These are phyloP conservation scores for Schoenoplectus triqueter DNA, from an alignment of 202 grass and related monocot genomes.

Conservation along the genomic window DNA sequence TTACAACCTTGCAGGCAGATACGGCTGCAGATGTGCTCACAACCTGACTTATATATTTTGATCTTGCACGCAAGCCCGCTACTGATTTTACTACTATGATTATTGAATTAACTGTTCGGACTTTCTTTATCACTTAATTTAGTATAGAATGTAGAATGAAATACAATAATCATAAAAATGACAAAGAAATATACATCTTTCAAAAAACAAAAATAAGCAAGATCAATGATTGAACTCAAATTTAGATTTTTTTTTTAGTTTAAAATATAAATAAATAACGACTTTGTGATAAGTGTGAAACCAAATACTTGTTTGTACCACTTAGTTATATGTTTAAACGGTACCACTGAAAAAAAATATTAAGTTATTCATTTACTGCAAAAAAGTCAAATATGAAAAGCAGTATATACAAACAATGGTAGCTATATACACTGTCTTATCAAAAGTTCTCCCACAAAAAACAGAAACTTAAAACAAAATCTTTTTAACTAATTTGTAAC, in stretches of 20 bases:
- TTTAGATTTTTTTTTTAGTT: background rate
- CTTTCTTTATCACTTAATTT: background rate
- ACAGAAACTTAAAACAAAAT: conserved; percentile 28
- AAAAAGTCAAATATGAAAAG: background rate
- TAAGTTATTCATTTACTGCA: background rate
- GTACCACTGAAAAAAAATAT: background rate
- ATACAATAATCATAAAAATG: no score
- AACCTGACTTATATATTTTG: background rate
- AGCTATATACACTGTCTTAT: conserved; percentile 24
- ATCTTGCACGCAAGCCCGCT: background rate
- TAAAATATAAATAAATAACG: background rate
- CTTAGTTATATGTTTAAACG: background rate
- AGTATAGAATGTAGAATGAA: background rate
- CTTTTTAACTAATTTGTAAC: background rate
- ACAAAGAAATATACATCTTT: no score
- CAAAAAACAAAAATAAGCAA: no score
- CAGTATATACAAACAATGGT: conserved; percentile 22
- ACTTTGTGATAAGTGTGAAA: no score
- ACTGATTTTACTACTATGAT: background rate
- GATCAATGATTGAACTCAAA: no score
- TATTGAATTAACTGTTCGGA: background rate
- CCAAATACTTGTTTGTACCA: no score
- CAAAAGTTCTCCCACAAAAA: conserved; percentile 21
- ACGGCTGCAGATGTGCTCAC: background rate
- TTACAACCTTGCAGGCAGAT: background rate